phyloP scores from a whole-genome alignment of 1,139 yeast genomes.

The Kodamaea anthophila region DNA sequence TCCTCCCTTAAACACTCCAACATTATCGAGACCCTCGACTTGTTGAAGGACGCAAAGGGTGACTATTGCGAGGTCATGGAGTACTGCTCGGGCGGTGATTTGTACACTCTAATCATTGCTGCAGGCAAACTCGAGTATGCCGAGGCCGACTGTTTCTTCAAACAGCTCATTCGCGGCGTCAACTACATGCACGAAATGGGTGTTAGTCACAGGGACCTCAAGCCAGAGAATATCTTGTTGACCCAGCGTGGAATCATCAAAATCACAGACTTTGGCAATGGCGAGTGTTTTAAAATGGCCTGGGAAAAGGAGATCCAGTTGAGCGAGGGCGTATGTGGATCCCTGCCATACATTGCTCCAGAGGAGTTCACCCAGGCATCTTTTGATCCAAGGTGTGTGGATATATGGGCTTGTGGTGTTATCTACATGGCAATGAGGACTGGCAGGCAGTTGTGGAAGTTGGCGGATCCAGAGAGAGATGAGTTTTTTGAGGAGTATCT shows the following conservation, averaged over 20 bases:
- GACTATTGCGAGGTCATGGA: conserved; percentile 97
- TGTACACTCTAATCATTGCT: conserved; percentile 78
- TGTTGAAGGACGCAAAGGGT: conserved; percentile 84
- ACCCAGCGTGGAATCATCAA: conserved; percentile 77
- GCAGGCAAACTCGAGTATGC: conserved; percentile 76
- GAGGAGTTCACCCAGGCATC: conserved; percentile 74
- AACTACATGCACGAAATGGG: conserved; percentile 97
- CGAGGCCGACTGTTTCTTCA: conserved; percentile 94
- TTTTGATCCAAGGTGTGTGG: conserved; percentile 89
- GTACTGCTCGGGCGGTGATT: conserved; percentile 91
- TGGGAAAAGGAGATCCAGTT: conserved; percentile 88
- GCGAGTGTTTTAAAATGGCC: conserved; percentile 94
- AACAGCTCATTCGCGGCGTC: conserved; percentile 85
- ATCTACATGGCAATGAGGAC: conserved; percentile 98
- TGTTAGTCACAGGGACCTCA: conserved; percentile 89
- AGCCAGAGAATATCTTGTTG: conserved; percentile 84
- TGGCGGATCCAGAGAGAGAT: conserved; percentile 70
- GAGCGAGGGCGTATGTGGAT: conserved; percentile 79
- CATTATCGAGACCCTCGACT: conserved; percentile 80
- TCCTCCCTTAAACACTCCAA: conserved; percentile 41
- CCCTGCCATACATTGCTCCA: conserved; percentile 94
- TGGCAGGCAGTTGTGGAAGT: conserved; percentile 88
- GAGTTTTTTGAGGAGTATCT: conserved; percentile 73
- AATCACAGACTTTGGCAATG: conserved; percentile 93
- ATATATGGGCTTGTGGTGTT: conserved; percentile 95